These are phyloP conservation scores for Bothriochloa decipiens DNA, from an alignment of 176 grass and related monocot species.

Conservation along the genomic window DNA sequence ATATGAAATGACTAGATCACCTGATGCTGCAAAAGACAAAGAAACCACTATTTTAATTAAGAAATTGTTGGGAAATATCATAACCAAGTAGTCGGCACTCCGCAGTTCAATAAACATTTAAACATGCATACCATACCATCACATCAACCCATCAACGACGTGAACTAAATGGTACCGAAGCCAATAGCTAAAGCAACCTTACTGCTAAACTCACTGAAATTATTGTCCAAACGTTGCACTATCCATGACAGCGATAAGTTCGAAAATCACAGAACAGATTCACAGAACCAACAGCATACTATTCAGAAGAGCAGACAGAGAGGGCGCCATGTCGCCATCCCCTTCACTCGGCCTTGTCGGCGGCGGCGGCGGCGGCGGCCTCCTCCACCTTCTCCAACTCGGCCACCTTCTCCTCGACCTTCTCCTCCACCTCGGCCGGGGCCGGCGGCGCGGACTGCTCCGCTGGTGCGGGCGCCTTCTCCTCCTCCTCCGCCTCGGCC, in stretches of 20 bases:
- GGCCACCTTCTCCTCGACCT: constrained; percentile 24
- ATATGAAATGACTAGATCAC: constrained; percentile 2
- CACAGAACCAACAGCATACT: constrained; percentile 33
- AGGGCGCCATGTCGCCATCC: neutral
- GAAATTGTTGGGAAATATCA: neutral
- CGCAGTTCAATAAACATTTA: neutral
- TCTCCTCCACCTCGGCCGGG: constrained; percentile 18
- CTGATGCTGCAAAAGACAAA: neutral
- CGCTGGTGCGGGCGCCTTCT: constrained; percentile 2
- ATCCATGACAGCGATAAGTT: constrained; percentile 41
- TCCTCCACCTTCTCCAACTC: constrained; percentile 40
- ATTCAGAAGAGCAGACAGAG: constrained; percentile 20
- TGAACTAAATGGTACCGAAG: constrained; percentile 5
- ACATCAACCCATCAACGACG: constrained; percentile 34
- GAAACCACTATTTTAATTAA: neutral
- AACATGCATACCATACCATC: neutral
- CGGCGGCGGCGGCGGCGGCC: neutral
- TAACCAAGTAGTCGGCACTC: constrained; percentile 22
- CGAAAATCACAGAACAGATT: constrained; percentile 31
- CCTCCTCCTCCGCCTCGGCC: constrained; percentile 27
- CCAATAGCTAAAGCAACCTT: constrained; percentile 9
- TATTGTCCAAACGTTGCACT: constrained; percentile 39
- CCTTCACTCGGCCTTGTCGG: constrained; percentile 48
- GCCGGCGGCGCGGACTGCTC: constrained; percentile 49
- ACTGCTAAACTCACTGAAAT: constrained; percentile 1